phyloP scores from a whole-genome alignment of 192 early-diverging fungal species.

The Coemansia aciculifera region DNA sequence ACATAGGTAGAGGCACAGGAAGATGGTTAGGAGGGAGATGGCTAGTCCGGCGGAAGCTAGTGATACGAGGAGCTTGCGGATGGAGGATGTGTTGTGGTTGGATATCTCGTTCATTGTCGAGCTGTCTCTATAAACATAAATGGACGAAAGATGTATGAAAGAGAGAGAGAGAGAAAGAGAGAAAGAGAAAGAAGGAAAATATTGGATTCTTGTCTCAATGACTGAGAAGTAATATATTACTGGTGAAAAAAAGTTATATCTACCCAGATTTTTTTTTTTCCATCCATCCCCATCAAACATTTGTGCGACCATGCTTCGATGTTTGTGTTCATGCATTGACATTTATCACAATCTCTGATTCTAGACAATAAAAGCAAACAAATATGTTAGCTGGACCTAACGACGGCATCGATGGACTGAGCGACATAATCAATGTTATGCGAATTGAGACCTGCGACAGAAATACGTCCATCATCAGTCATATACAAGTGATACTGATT shows the following conservation, averaged over 20 bases:
- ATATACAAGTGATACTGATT: slow-evolving; percentile 91
- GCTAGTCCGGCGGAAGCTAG: slow-evolving; percentile 14
- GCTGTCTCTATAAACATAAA: neutral
- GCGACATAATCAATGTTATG: slow-evolving; percentile 90
- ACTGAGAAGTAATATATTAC: neutral
- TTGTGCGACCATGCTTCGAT: neutral
- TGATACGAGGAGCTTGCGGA: slow-evolving; percentile 12
- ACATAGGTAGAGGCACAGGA: slow-evolving; percentile 16
- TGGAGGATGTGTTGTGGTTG: slow-evolving; percentile 15
- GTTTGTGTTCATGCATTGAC: neutral
- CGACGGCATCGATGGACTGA: slow-evolving; percentile 85
- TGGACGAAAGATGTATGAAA: neutral
- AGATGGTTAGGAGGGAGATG: slow-evolving; percentile 13
- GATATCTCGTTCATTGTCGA: slow-evolving; percentile 27
- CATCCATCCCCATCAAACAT: no score
- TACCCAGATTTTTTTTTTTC: neutral
- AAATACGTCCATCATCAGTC: slow-evolving; percentile 93
- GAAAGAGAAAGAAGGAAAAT: no score
- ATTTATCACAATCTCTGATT: no score
- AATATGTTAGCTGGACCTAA: slow-evolving; percentile 48
- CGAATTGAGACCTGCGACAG: slow-evolving; percentile 90
- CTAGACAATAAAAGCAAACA: no score
- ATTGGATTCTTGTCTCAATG: neutral
- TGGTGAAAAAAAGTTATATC: neutral
- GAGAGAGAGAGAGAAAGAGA: neutral